Evolutionary conservation across 164 flowering plant genomes (phyloP).

Genomic region (Annona cherimola): DNA sequence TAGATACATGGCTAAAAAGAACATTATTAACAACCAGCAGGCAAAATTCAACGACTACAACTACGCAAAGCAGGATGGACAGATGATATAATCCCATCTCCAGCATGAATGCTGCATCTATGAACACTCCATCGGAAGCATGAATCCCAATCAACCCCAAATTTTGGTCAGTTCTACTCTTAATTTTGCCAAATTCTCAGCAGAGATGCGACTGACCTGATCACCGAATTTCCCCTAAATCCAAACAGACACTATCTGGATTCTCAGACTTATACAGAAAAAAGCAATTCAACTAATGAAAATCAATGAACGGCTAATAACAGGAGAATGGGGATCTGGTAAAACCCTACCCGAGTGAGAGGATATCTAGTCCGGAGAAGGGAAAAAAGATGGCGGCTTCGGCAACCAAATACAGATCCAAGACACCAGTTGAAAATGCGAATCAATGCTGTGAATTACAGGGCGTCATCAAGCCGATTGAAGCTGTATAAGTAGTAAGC

Average conservation of each 20-base stretch:
- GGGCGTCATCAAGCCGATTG: background rate
- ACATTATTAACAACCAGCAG: background rate
- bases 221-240: background rate
- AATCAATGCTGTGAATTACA: background rate
- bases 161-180: too few relatives aligned
- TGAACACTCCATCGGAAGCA: background rate
- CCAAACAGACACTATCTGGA: background rate
- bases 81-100: background rate
- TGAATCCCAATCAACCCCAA: background rate
- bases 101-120: background rate
- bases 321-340: background rate
- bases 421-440: background rate
- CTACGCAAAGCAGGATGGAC: background rate
- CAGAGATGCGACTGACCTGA: background rate
- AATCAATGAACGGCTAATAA: background rate
- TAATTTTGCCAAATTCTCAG: background rate
- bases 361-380: background rate
- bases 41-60: background rate
- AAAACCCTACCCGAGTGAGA: background rate
- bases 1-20: background rate
- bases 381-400: background rate
- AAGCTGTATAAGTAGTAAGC: background rate
- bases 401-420: background rate
- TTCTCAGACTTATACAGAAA: background rate
- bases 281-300: background rate